A percentile compares a stretch with the other conserved stretches of the same genome.
Evolutionary conservation across 129 eudicot genomes (phyloP).

Genomic region (Silybum marianum): DNA sequence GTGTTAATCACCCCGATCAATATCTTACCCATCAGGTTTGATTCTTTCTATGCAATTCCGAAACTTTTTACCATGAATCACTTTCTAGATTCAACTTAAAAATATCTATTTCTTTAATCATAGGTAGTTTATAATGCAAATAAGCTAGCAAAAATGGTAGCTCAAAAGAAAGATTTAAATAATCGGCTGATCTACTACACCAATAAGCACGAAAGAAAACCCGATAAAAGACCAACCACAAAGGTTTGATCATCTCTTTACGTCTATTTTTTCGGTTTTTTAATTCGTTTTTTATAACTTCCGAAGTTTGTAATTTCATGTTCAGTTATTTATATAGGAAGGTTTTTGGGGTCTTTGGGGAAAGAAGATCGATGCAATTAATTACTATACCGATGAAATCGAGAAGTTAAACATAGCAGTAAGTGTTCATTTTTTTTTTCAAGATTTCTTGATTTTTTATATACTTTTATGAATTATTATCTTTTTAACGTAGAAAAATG

Average conservation of each 20-base stretch:
- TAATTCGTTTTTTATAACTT: background rate
- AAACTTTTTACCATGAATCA: background rate
- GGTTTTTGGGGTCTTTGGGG: slow-evolving; percentile 99
- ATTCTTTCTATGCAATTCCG: background rate
- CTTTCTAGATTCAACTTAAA: background rate
- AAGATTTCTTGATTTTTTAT: slow-evolving; percentile 5
- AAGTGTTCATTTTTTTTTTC: slow-evolving; percentile 27
- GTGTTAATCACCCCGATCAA: slow-evolving; percentile 86
- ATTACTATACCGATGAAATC: slow-evolving; percentile 72
- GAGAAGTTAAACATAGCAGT: slow-evolving; percentile 66
- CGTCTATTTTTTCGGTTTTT: too few species aligned
- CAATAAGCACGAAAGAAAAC: slow-evolving; percentile 71
- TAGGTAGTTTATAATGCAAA: slow-evolving; percentile 93
- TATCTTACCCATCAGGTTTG: slow-evolving; percentile 83
- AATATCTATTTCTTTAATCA: slow-evolving; percentile 20
- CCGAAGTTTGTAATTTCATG: slow-evolving; percentile 23
- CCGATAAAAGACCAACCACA: slow-evolving; percentile 55
- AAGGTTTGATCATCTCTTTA: slow-evolving; percentile 51
- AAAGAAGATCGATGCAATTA: slow-evolving; percentile 72
- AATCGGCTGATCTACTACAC: slow-evolving; percentile 81
- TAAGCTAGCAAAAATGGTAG: slow-evolving; percentile 80
- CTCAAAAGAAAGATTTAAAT: slow-evolving; percentile 52
- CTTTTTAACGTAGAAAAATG: background rate
- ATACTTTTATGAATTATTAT: background rate
- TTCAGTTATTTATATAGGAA: slow-evolving; percentile 63